Evolutionary conservation across 768 basidiomycete species (phyloP), one percentile per base, ranked within the genome.

Genomic region (Boletus insuetus): DNA sequence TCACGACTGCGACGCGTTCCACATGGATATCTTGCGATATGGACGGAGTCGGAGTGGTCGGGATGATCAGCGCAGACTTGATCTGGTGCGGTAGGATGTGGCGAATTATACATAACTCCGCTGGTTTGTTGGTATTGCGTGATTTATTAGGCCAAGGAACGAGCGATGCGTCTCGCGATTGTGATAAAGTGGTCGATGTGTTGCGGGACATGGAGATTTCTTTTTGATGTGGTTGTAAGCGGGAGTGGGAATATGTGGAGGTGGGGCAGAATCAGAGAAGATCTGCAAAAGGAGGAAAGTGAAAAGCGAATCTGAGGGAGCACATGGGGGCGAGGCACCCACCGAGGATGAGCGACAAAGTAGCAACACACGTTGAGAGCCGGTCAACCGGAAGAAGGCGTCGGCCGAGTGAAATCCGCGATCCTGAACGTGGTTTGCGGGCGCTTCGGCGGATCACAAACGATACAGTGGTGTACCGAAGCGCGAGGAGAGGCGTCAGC

Each of bases 21-120:
- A 59, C 67, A 67, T 67, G 66, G 67, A 61, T 69, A 61, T 66
- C 65, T 66, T 62, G 67, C 66, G 66, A 67, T 59, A 53, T 61
- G 48, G 62, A 47, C 66, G 66, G 66, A 64, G 64, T 69, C 67
- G 67, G 65, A 58, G 66, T 39, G 24, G 61, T 45, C 58, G 55
- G 64, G 51, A 45, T 60, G 66, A 66, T 66, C 65, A 66, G 50
- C 55, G 42, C 20, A 32, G 0, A 51, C 61, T 61, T 57, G 53
- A 69, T 63, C 58, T 68, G 63, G 65, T 37, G 42, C 44, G 54
- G 54, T 62, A 51, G 60, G 41, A 55, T 44, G 62, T 62, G 64
- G 65, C 62, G 22, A 54, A 51, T 41, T 1, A 51, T 29, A 55
- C 8, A 58, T 3, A 64, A 64, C 53, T 55, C 63, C 51, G 64